phyloP scores from a whole-genome alignment of 1,284 basidiomycete species.

The Fomitopsis pinicola region DNA sequence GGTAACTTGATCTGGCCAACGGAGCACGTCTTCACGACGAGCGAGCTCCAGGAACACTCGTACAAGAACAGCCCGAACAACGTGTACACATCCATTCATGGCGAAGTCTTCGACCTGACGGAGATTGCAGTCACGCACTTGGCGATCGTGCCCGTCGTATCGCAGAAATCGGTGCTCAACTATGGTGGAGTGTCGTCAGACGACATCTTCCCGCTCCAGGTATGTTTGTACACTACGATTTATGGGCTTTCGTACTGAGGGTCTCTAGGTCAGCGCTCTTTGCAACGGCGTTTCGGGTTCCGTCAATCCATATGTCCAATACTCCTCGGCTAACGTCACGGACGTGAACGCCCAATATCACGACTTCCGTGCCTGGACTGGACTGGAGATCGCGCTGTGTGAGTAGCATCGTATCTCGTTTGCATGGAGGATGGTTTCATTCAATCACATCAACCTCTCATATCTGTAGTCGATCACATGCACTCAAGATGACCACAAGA shows the following conservation, averaged over 20 bases:
- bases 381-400: conserved; percentile 18
- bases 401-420: too few relatives aligned
- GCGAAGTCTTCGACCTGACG: conserved; percentile 89
- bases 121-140: conserved; percentile 57
- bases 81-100: conserved; percentile 81
- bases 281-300: conserved; percentile 73
- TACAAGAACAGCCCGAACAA: conserved; percentile 62
- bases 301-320: conserved; percentile 82
- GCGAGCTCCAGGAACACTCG: conserved; percentile 76
- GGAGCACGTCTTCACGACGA: conserved; percentile 83
- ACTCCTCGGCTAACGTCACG: conserved; percentile 79
- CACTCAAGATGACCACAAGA: too few relatives aligned
- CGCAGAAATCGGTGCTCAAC: conserved; percentile 68
- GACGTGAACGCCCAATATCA: conserved; percentile 87
- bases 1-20: conserved; percentile 91
- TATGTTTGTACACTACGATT: conserved; percentile 26
- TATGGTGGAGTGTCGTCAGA: conserved; percentile 83
- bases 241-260: conserved; percentile 2
- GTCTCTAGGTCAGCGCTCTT: conserved; percentile 77
- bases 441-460: too few relatives aligned
- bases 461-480: too few relatives aligned
- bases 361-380: conserved; percentile 87
- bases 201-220: conserved; percentile 91
- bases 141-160: conserved; percentile 72
- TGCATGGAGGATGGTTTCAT: too few relatives aligned